Base-by-base conservation (phyloP, 192 early-diverging fungal species). In the Linnemannia elongata region DNA sequence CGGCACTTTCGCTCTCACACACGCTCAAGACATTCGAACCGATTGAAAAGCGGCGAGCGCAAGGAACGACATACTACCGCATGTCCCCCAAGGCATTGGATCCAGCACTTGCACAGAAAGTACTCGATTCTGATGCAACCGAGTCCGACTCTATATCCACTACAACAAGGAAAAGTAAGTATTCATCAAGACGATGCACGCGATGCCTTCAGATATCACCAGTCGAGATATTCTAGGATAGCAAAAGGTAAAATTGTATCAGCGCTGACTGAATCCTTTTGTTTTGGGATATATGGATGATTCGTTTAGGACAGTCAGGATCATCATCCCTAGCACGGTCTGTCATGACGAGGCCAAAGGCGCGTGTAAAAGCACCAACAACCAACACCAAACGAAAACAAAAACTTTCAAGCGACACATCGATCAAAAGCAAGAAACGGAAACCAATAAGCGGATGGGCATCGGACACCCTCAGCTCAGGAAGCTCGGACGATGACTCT, bases 1-100 rank as follows among this genome's bases (percentile, higher is more conserved):
- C 79, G 35, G 79, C 70, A 9, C 42, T 87, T n/a, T 72, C 69
- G 9, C 49, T 76, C 39, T 60, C 85, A 24, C 15, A 47, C n/a
- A 66, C 76, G 5, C 76, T 87, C 13, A 44, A 47, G 6, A 87
- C 85, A 55, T 87, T 87, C 66, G 79, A 87, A 38, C 85, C 79
- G 39, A 77, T 87, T 38, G 76, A 87, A 33, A 87, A 81, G 75
- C 12, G 68, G n/a, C 70, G 71, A 41, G 74, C 69, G 72, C 78
- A 78, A 27, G 68, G 72, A 20, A 78, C 85, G 7, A 87, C 79
- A 74, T 87, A 87, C 39, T 87, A 87, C 45, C 79, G 85, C 2
- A 78, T 87, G 85, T 55, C 79, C 41, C 71, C 80, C 18, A 80
- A 77, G 38, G 72, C 72, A 18, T 13, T 87, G 52, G 79, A 87